Base-by-base conservation (phyloP, 2,329 filamentous ascomycete species). In the Colletotrichum musicola region DNA sequence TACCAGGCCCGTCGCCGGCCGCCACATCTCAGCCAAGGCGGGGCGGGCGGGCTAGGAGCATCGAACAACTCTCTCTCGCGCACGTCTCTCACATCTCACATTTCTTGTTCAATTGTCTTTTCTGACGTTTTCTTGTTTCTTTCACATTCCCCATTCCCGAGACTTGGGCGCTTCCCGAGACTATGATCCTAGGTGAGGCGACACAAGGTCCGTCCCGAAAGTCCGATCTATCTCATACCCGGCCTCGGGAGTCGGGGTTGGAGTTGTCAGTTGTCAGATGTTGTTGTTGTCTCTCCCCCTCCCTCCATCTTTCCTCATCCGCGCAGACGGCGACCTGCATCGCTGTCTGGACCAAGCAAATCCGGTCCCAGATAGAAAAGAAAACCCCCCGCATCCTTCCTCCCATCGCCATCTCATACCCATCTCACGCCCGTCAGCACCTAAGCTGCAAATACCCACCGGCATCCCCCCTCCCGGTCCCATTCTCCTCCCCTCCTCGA, bases 321-420 rank as follows among this genome's bases (percentile, higher is more conserved):
- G 16, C 40, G 44, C 7, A 3, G 2, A 25, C 62, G 62, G 62
- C 46, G 55, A 64, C 14, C 30, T 58, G 54, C 62, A 58, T 64
- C 7, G 5, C 46, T 2, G 18, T 51, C 46, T 64, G 44, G 13
- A 38, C 62, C 62, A 64, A 58, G 35, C 62, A 40, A 64, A 35
- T 9, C 30, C 30, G 3, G 30, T 35, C 30, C 30, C 30, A 35
- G 30, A 10, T 35, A 35, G 30, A 35, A 35, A 35, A 35, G 7
- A 10, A 35, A 35, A 35, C 30, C 3, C 30, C 30, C n/a, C 6
- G 16, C 13, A 13, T 13, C n/a, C 47, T 3, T 7, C 9, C 47
- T 6, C 42, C 51, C 2, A 16, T 18, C 20, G 18, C 25, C 12
- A 56, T 9, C 42, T 30, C 22, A 50, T 18, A 46, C 22, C 35